These are phyloP conservation scores for Candida tammaniensis DNA, from an alignment of 805 yeast species.

Conservation along the genomic window DNA sequence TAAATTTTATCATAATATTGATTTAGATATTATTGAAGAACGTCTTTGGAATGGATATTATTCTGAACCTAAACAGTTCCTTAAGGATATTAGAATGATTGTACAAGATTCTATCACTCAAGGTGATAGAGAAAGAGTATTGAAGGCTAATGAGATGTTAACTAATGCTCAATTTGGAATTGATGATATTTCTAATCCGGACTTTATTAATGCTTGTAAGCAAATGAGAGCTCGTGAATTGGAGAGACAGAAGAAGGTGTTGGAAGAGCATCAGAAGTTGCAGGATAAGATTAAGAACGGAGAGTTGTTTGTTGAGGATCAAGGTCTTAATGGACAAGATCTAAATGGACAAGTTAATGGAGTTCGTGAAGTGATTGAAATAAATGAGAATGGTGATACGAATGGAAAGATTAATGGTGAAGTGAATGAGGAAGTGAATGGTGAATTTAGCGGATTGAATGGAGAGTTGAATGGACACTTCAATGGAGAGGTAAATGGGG, in stretches of 20 bases:
- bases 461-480: conserved; percentile 1
- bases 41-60: conserved; percentile 96
- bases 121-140: conserved; percentile 80
- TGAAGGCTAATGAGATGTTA: conserved; percentile 88
- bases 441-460: conserved; percentile 3
- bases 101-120: conserved; percentile 68
- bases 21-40: conserved; percentile 89
- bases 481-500: neutral
- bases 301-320: neutral
- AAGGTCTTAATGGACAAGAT: no score
- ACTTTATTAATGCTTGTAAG: conserved; percentile 72
- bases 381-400: neutral
- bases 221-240: conserved; percentile 67
- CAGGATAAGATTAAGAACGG: conserved; percentile 6
- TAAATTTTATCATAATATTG: conserved; percentile 77
- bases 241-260: conserved; percentile 45
- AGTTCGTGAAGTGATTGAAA: conserved; percentile 11
- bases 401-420: neutral
- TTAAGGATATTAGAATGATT: conserved; percentile 81
- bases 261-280: conserved; percentile 29
- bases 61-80: conserved; percentile 86
- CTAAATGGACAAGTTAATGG: conserved; percentile 1
- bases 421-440: neutral
- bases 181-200: conserved; percentile 79
- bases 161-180: conserved; percentile 95